These are phyloP conservation scores for Vitis hybrid DNA, from an alignment of 177 flowering plant species.

Conservation along the genomic window DNA sequence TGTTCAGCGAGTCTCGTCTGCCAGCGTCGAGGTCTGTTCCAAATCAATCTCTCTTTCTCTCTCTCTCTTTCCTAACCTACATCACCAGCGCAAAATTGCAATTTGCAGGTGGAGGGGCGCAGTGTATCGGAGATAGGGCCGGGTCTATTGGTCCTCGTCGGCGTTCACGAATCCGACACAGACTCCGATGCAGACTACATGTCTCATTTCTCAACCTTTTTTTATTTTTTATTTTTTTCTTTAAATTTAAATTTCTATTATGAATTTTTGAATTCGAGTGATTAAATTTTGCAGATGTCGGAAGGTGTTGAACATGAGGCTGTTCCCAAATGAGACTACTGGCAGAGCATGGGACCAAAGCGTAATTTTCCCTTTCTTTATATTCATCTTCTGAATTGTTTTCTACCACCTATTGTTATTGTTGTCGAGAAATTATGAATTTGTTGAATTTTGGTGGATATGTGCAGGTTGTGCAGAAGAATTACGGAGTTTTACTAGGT, in stretches of 20 bases:
- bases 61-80: not conserved
- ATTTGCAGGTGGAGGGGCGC: conserved; percentile 78
- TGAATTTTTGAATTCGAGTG: too few species aligned
- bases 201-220: conserved; percentile 21
- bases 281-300: conserved; percentile 59
- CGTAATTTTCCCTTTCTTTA: conserved; percentile 34
- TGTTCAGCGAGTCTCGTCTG: conserved; percentile 86
- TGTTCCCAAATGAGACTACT: conserved; percentile 73
- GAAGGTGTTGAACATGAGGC: conserved; percentile 91
- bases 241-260: too few species aligned
- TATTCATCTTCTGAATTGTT: not conserved
- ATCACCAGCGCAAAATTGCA: conserved; percentile 14
- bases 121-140: conserved; percentile 85
- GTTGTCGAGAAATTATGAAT: not conserved
- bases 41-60: conserved; percentile 1
- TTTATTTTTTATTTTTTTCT: too few species aligned
- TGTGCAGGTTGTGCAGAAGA: conserved; percentile 85
- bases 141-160: conserved; percentile 84
- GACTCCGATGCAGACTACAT: conserved; percentile 84
- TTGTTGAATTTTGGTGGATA: not conserved
- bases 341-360: conserved; percentile 90
- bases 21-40: conserved; percentile 75
- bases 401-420: not conserved
- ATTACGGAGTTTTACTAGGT: conserved; percentile 83
- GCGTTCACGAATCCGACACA: conserved; percentile 76